Percentiles rank a stretch among this genome's conserved stretches.
Evolutionary conservation across 176 grass and related monocot species (phyloP).

Genomic region (Avena eriantha): DNA sequence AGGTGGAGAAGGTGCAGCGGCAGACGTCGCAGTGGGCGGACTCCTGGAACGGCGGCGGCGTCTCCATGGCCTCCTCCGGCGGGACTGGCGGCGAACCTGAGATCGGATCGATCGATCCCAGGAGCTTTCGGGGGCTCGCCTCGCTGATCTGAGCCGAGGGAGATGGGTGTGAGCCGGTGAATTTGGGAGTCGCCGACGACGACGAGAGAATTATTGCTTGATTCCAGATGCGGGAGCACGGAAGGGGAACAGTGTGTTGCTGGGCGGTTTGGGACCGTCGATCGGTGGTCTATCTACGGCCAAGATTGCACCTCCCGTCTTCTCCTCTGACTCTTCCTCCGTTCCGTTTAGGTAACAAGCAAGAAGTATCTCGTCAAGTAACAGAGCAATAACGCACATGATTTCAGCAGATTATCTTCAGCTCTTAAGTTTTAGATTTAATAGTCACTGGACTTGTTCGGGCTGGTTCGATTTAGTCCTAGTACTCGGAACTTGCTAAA

Average conservation of each 20-base stretch:
- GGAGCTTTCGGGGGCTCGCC: not conserved
- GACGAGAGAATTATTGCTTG: not conserved
- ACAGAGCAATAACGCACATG: not conserved
- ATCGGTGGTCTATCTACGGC: not conserved
- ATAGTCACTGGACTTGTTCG: no score
- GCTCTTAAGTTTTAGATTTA: not conserved
- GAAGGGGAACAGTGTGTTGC: not conserved
- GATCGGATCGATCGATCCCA: constrained; percentile 2
- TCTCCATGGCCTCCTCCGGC: constrained; percentile 45
- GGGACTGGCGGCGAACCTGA: not conserved
- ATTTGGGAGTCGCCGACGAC: constrained; percentile 7
- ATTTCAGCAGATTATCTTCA: not conserved
- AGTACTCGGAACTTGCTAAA: no score
- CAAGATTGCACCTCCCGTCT: not conserved
- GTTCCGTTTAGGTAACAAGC: not conserved
- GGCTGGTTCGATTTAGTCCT: no score
- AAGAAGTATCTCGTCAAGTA: not conserved
- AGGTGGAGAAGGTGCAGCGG: constrained; percentile 90
- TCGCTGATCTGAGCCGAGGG: constrained; percentile 44
- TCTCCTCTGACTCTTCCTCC: not conserved
- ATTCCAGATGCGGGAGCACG: not conserved
- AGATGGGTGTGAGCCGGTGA: not conserved
- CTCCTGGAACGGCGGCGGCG: constrained; percentile 92
- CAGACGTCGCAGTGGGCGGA: constrained; percentile 87
- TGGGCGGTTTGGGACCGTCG: not conserved